Evolutionary conservation across 106 monocot genomes (phyloP).

Genomic region (Narthecium ossifragum): DNA sequence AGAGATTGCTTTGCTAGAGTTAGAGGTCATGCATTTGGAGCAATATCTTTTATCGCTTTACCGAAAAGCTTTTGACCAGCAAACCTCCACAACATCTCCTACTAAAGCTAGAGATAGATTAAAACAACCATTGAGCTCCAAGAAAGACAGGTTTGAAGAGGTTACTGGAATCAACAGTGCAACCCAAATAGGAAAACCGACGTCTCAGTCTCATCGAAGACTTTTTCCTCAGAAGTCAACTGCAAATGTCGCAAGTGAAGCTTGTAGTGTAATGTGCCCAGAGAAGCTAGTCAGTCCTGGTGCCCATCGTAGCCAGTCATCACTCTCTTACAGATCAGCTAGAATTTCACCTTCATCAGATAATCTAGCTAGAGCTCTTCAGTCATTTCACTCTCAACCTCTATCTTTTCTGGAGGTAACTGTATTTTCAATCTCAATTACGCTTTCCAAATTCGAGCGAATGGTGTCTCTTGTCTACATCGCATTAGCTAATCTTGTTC

Average conservation of each 20-base stretch:
- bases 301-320: slow-evolving; percentile 56
- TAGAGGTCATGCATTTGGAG: slow-evolving; percentile 72
- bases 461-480: too few relatives aligned
- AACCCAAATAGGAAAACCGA: slow-evolving; percentile 14
- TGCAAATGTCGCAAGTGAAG: slow-evolving; percentile 19
- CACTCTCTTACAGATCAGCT: slow-evolving; percentile 53
- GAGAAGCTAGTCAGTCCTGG: slow-evolving; percentile 25
- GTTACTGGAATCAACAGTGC: slow-evolving; percentile 6
- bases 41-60: slow-evolving; percentile 64
- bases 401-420: slow-evolving; percentile 63
- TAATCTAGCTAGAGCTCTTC: slow-evolving; percentile 52
- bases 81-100: slow-evolving; percentile 31
- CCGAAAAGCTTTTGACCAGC: slow-evolving; percentile 61
- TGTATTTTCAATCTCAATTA: too few relatives aligned
- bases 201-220: slow-evolving; percentile 9
- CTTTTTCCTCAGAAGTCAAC: slow-evolving; percentile 17
- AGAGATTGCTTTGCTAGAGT: slow-evolving; percentile 66
- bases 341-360: slow-evolving; percentile 50
- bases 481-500: not conserved
- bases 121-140: slow-evolving; percentile 13
- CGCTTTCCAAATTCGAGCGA: too few relatives aligned
- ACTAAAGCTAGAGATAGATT: slow-evolving; percentile 11
- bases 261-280: slow-evolving; percentile 1
- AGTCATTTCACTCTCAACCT: slow-evolving; percentile 66
- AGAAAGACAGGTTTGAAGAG: slow-evolving; percentile 20